Conservation (phyloP, 1,284 basidiomycete genomes). For the Tetrapyrgos nigripes region DNA sequence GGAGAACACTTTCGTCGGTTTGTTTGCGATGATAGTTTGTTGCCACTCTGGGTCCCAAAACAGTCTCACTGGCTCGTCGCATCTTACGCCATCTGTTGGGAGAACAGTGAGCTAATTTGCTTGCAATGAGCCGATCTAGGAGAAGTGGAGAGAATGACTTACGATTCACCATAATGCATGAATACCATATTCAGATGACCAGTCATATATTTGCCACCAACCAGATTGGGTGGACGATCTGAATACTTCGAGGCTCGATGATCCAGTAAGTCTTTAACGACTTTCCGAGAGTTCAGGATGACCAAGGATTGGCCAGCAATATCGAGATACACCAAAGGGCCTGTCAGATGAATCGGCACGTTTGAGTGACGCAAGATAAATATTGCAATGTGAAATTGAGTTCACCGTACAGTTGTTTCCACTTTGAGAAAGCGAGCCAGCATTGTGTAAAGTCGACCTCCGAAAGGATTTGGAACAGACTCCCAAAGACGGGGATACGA, state of each 20-base stretch:
- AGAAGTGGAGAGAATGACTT: background rate
- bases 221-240: slow-evolving; percentile 1
- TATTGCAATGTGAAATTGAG: background rate
- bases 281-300: slow-evolving; percentile 12
- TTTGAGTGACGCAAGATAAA: background rate
- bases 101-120: background rate
- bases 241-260: slow-evolving; percentile 16
- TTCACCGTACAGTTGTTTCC: slow-evolving; percentile 7
- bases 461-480: slow-evolving; percentile 11
- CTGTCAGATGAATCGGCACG: background rate
- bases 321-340: slow-evolving; percentile 11
- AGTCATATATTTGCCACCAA: slow-evolving; percentile 3
- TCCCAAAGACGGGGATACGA: slow-evolving; percentile 14
- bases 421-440: slow-evolving; percentile 8
- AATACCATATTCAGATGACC: background rate
- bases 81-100: slow-evolving; percentile 9
- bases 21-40: slow-evolving; percentile 5
- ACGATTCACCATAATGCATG: slow-evolving; percentile 5
- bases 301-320: slow-evolving; percentile 13
- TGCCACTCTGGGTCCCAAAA: background rate
- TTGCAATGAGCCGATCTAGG: background rate
- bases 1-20: slow-evolving; percentile 7
- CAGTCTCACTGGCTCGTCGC: slow-evolving; percentile 13
- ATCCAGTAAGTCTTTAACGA: slow-evolving; percentile 14
- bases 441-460: background rate